Evolutionary conservation across 2,329 filamentous ascomycete genomes (phyloP).

Genomic region (Exutisphaerella laricina): DNA sequence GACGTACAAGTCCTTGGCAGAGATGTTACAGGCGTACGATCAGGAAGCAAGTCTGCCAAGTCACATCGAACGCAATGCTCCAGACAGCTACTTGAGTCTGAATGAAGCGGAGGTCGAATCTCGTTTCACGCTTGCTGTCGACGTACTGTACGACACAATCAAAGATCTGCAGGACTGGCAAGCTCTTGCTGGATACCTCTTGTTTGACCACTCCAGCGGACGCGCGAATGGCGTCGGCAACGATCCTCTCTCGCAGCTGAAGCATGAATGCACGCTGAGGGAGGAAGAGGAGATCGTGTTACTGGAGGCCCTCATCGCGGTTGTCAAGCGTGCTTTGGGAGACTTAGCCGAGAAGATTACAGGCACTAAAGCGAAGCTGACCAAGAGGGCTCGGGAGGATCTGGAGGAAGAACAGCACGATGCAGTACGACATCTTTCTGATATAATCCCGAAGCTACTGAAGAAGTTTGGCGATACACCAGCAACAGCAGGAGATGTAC

Average conservation of each 20-base stretch:
- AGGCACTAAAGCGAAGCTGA: conserved; percentile 51
- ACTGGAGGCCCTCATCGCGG: conserved; percentile 77
- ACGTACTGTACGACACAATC: conserved; percentile 77
- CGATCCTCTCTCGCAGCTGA: conserved; percentile 59
- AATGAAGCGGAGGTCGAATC: conserved; percentile 66
- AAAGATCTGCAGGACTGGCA: conserved; percentile 82
- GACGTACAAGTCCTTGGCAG: conserved; percentile 82
- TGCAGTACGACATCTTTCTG: conserved; percentile 69
- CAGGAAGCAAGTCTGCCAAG: conserved; percentile 45
- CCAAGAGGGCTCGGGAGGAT: conserved; percentile 57
- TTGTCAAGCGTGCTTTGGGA: conserved; percentile 68
- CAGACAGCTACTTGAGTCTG: conserved; percentile 42
- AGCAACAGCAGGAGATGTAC: conserved; percentile 75
- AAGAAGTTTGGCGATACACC: conserved; percentile 92
- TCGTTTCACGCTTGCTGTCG: conserved; percentile 76
- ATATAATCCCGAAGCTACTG: conserved; percentile 74
- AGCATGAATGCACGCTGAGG: conserved; percentile 65
- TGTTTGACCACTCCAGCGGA: conserved; percentile 74
- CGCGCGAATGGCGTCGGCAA: conserved; percentile 51
- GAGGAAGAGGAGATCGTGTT: conserved; percentile 77
- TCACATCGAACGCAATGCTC: conserved; percentile 41
- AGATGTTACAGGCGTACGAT: conserved; percentile 78
- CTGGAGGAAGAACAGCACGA: conserved; percentile 67
- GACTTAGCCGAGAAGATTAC: conserved; percentile 58
- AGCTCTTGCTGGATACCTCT: conserved; percentile 76